Base-by-base conservation (phyloP, 306 rosid species). In the Trifolium pratense region DNA sequence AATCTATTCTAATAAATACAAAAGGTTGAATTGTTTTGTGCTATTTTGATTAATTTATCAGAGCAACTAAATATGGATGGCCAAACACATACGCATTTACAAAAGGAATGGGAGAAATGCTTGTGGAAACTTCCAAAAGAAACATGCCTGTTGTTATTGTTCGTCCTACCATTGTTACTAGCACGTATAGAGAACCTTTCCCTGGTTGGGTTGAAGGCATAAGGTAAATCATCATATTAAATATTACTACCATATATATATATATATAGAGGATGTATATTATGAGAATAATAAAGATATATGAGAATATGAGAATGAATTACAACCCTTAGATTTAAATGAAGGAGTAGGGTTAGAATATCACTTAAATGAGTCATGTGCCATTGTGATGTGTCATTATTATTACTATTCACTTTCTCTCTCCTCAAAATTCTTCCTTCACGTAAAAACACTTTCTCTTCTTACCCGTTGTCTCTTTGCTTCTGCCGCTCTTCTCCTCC, bases 21-120 rank as follows among this genome's bases (percentile, higher is more conserved):
- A 58, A 55, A 60, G 20, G 8, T 29, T 39, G 51, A 67, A 68
- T 17, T 56, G 17, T 7, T 43, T 68, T 10, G 34, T 43, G 65
- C 20, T 45, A 31, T 72, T 6, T 45, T 11, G 9, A 32, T 39
- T 39, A 17, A 59, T 60, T 66, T 66, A 16, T 46, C 51, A 80
- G 98, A 81, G 88, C 98, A 61, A 90, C n/a, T 32, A 0, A 14
- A 12, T 76, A 81, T 66, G 98, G 96, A 76, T 92, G 96, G 97
- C 97, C 98, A 78, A 92, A 92, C 72, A 90, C 51, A 0, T 92
- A 92, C 0, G 98, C 84, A 0, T 90, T 92, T 29, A 87, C 98
- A 36, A 92, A 92, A 58, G 96, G 95, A 49, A 87, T 92, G 96
- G 98, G 90, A 9, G 98, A 90, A 76, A 92, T 92, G 96, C 20